phyloP scores from a whole-genome alignment of 2,329 filamentous ascomycete genomes.

The Penicillium sp. region DNA sequence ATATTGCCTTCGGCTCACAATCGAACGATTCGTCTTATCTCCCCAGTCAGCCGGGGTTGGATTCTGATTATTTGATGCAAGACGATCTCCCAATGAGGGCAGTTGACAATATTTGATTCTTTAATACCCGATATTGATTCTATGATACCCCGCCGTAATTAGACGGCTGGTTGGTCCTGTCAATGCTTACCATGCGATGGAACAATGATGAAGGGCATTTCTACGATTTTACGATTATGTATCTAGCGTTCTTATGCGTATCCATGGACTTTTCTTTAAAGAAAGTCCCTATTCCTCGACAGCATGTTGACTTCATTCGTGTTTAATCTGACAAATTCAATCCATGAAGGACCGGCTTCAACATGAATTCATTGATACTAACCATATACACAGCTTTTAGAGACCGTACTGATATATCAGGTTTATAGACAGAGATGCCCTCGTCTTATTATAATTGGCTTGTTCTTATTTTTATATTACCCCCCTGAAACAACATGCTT shows the following conservation, averaged over 20 bases:
- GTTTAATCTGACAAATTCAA: background rate
- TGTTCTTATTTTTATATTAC: background rate
- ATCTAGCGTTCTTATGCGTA: conserved; percentile 1
- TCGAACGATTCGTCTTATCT: conserved; percentile 4
- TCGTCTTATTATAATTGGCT: too few species aligned
- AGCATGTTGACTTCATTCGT: background rate
- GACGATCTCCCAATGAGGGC: conserved; percentile 5
- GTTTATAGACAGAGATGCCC: too few species aligned
- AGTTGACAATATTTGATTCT: background rate
- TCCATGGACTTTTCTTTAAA: background rate
- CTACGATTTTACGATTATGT: conserved; percentile 7
- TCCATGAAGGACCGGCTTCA: background rate
- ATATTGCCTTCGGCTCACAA: conserved; percentile 10
- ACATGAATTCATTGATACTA: background rate
- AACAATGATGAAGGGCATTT: conserved; percentile 13
- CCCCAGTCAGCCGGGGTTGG: conserved; percentile 2
- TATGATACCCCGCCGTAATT: conserved; percentile 33
- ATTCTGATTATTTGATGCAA: conserved; percentile 32
- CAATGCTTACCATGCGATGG: conserved; percentile 33
- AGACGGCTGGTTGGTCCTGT: conserved; percentile 40
- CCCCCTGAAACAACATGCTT: background rate
- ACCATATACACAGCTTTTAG: too few species aligned
- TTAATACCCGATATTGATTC: conserved; percentile 14
- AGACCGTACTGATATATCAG: background rate
- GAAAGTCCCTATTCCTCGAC: background rate